Conservation (phyloP, 129 eudicot species). For the Centella asiatica region DNA sequence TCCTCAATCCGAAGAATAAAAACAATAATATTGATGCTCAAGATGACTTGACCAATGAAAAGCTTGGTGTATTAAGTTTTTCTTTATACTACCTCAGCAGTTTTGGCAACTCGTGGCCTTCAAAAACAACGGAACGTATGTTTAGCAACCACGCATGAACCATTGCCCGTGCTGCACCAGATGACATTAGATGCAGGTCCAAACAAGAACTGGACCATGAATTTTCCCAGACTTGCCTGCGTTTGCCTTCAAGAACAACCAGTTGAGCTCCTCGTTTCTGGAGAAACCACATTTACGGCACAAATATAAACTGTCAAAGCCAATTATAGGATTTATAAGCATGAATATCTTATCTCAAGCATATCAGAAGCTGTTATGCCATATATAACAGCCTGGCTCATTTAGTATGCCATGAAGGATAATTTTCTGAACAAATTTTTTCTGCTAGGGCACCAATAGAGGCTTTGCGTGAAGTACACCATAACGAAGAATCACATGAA, state of each 20-base stretch:
- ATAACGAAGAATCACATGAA: too few species aligned
- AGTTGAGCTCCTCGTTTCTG: conserved; percentile 92
- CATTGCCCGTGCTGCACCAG: conserved; percentile 98
- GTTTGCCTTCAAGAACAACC: conserved; percentile 91
- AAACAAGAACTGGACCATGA: conserved; percentile 71
- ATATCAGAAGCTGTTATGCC: not conserved
- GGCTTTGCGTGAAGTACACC: not conserved
- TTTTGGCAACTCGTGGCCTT: conserved; percentile 87
- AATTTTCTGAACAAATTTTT: not conserved
- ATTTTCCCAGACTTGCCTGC: conserved; percentile 86
- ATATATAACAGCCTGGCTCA: not conserved
- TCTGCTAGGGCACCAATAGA: not conserved
- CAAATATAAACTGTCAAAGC: not conserved
- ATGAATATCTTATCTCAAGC: not conserved
- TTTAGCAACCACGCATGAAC: conserved; percentile 93
- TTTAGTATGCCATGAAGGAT: not conserved
- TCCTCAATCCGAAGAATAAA: too few species aligned
- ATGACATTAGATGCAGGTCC: conserved; percentile 95
- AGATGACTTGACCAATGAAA: not conserved
- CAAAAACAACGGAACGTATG: conserved; percentile 62
- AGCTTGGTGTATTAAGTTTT: not conserved
- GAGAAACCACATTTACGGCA: not conserved
- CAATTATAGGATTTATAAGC: not conserved
- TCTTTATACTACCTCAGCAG: conserved; percentile 49
- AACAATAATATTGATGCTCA: not conserved